Base-by-base conservation (phyloP, 257 asterid species). In the Cinchona pubescens region DNA sequence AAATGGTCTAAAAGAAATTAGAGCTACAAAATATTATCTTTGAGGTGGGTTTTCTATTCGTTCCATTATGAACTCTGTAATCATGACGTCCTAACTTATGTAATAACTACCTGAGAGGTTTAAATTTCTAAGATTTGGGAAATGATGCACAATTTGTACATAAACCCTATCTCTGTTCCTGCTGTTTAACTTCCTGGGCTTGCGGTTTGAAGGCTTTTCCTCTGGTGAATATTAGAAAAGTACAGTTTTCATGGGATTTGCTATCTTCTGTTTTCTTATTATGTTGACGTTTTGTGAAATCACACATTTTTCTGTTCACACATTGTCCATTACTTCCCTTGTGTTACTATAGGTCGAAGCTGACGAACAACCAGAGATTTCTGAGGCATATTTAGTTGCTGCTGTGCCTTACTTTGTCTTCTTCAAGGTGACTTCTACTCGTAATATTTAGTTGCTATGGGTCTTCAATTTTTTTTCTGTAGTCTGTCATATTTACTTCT, bases 361-460 rank as follows among this genome's bases (percentile, higher is more conserved):
- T 79, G 99, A 95, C 83, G 99, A 91, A 78, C 98, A 95, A 72
- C 96, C 98, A 35, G 97, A 91, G 73, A 90, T 95, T 69, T 92
- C 97, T 63, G 99, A 92, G 86, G 88, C 88, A 12, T 84, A 89
- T 85, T 82, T 94, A 2, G 96, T 95, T 72, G 86, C 98, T 78
- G 97, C 97, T 32, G 97, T 95, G 32, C 98, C 99, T 35, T 95
- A 49, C 79, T 95, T 95, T 77, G 96, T 92, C 46, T 91, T 95
- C 90, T 85, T 91, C 75, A 92, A 92, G 99, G 98, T 94, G 85
- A 63, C 43, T 51, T n/a, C 45, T 46, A 51, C 7, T 30, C 14
- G 32, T 18, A 23, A 45, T 58, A 2, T 48, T 9, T 19, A 19
- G 21, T 56, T n/a, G 16, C n/a, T 10, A 56, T n/a, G 16, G 9